These are phyloP conservation scores for Xylaria intraflava DNA, from an alignment of 495 filamentous ascomycete genomes.

Conservation along the genomic window DNA sequence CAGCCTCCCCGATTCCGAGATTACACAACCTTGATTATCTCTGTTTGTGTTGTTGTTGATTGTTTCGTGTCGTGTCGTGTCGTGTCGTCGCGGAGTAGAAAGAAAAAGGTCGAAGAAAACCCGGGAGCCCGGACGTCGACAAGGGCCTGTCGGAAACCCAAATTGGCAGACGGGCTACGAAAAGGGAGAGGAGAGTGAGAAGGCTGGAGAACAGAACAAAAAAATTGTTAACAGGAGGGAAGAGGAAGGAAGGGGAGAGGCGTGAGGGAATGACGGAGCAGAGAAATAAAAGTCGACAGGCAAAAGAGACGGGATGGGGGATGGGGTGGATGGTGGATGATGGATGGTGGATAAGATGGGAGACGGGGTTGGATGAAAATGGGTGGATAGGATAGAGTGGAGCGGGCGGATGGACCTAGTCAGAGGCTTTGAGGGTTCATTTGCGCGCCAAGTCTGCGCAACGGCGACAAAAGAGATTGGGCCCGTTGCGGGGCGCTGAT, in stretches of 20 bases:
- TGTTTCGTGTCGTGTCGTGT: constrained; percentile 1
- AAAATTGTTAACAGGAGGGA: constrained; percentile 5
- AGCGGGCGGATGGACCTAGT: no score
- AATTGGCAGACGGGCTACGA: constrained; percentile 19
- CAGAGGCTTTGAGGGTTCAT: no score
- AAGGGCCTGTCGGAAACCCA: constrained; percentile 14
- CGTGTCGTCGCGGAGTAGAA: constrained; percentile 12
- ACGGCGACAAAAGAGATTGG: background rate
- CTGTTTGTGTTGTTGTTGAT: background rate
- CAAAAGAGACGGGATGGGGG: constrained; percentile 7
- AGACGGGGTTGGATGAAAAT: background rate
- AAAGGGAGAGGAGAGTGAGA: constrained; percentile 20
- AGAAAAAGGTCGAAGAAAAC: constrained; percentile 12
- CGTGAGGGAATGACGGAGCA: constrained; percentile 14
- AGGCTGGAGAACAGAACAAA: constrained; percentile 13
- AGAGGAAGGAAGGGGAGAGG: constrained; percentile 16
- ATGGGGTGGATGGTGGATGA: background rate
- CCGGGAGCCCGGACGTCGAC: constrained; percentile 15
- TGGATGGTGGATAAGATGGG: background rate
- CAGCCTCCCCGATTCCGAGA: background rate
- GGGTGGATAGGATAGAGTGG: background rate
- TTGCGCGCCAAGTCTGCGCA: background rate
- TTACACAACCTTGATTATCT: background rate
- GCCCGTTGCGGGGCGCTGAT: no score
- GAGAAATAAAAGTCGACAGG: background rate